Evolutionary conservation across 371 early-diverging fungal species (phyloP).

Genomic region (Apophysomyces elegans): DNA sequence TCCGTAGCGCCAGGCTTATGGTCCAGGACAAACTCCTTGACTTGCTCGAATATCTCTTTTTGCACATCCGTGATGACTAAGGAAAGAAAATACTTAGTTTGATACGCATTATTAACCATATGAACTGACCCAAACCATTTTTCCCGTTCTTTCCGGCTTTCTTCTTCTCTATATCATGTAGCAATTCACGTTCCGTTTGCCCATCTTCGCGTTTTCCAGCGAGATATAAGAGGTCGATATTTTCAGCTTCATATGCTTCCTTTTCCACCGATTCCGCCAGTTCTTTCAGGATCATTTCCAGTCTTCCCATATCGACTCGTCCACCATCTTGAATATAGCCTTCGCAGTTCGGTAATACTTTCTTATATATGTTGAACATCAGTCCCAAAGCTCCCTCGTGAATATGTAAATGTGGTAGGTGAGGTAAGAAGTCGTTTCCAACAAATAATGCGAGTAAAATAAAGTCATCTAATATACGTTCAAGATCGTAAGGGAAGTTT

Average conservation of each 20-base stretch:
- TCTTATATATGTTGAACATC: conserved; percentile 87
- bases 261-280: conserved; percentile 65
- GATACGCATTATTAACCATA: not conserved
- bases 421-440: conserved; percentile 99
- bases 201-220: conserved; percentile 59
- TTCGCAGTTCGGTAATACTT: conserved; percentile 65
- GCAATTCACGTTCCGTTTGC: conserved; percentile 42
- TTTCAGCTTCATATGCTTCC: conserved; percentile 69
- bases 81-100: not conserved
- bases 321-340: conserved; percentile 92
- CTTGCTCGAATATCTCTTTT: conserved; percentile 55
- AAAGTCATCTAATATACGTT: conserved; percentile 97
- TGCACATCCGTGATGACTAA: conserved; percentile 66
- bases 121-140: conserved; percentile 27
- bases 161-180: conserved; percentile 53
- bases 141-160: conserved; percentile 31
- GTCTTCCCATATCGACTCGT: conserved; percentile 62
- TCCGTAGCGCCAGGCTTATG: conserved; percentile 32
- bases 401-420: conserved; percentile 94
- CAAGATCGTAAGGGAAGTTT: conserved; percentile 79
- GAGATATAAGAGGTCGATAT: conserved; percentile 62
- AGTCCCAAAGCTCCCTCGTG: conserved; percentile 90
- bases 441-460: conserved; percentile 93
- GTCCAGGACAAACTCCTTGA: conserved; percentile 57
- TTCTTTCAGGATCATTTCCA: conserved; percentile 66